Base-by-base conservation (phyloP, 768 basidiomycete genomes). In the Obba rivulosa region DNA sequence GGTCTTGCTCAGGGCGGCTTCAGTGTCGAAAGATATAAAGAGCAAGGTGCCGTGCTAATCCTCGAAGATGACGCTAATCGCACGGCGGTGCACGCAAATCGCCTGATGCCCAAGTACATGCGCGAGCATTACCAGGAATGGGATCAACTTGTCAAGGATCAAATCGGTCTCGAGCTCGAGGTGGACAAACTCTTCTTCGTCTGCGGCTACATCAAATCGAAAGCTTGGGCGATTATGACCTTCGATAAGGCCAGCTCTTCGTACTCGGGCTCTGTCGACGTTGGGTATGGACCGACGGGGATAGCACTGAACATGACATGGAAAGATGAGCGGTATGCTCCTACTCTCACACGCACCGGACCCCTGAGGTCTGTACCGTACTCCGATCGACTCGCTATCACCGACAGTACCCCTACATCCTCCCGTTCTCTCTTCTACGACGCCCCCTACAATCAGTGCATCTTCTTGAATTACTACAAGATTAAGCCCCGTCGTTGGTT, bases 381-480 rank as follows among this genome's bases (percentile, higher is more conserved):
- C 18, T 16, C 17, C 8, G 8, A 16, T 18, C 17, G 17, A 9
- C 23, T 42, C 14, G 23, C n/a, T 23, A 42, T 20, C n/a, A 16
- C 41, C 8, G 49, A 54, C 25, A 13, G 28, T 31, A 7, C 28
- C 5, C 13, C 28, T 13, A 13, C 13, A 7, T 7, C 28, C 28
- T 31, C 28, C 7, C 28, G 13, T 5, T 31, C 28, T 31, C 28
- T 13, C 5, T 31, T 7, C 28, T 31, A 31, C 13, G 28, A 31
- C 28, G 28, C 28, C 13, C 28, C 28, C 13, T 13, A 13, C 28
- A 31, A 31, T 13, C 53, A 50, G 36, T 54, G 48, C 22, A 50
- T 54, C 8, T 54, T 54, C 37, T 40, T 54, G n/a, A 40, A 54
- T 23, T 54, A 54, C 36, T 54, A 43, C 53, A 54, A 54, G 45